A percentile compares a stretch with the other conserved stretches of the same genome.
These are phyloP conservation scores for Bauhinia variegata DNA, from an alignment of 306 rosid species.

Conservation along the genomic window DNA sequence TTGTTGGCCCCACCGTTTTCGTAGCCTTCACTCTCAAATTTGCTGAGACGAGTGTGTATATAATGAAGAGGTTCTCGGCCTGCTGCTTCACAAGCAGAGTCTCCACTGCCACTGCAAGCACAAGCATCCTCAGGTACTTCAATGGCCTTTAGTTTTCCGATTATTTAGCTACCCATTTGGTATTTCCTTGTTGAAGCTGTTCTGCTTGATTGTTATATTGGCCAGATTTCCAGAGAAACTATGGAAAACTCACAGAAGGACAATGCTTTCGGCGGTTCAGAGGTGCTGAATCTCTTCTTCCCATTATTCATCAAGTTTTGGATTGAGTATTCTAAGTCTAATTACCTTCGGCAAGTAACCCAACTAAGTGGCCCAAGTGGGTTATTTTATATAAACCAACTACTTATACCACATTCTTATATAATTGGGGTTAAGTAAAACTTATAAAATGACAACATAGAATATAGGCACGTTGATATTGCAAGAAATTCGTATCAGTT, in stretches of 20 bases:
- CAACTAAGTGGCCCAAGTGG: no score
- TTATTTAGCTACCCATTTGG: neutral
- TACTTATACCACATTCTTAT: no score
- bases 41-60: slow-evolving; percentile 36
- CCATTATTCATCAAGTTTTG: slow-evolving; percentile 7
- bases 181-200: slow-evolving; percentile 30
- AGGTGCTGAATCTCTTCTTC: slow-evolving; percentile 42
- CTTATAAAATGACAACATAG: no score
- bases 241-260: slow-evolving; percentile 53
- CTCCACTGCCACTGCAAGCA: slow-evolving; percentile 33
- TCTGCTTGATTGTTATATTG: slow-evolving; percentile 30
- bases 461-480: no score
- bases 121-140: slow-evolving; percentile 51
- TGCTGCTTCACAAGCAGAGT: slow-evolving; percentile 51
- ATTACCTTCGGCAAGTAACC: no score
- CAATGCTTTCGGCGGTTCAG: slow-evolving; percentile 36
- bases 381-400: no score
- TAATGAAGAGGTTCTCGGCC: slow-evolving; percentile 54
- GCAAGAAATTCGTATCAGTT: no score
- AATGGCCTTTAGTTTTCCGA: slow-evolving; percentile 13
- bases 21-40: slow-evolving; percentile 66
- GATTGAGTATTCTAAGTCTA: no score
- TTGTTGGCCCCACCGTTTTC: slow-evolving; percentile 52
- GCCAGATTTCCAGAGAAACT: slow-evolving; percentile 47
- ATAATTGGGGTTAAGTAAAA: no score